These are phyloP conservation scores for Aspergillus homomorphus DNA, from an alignment of 495 filamentous ascomycete genomes.

Conservation along the genomic window DNA sequence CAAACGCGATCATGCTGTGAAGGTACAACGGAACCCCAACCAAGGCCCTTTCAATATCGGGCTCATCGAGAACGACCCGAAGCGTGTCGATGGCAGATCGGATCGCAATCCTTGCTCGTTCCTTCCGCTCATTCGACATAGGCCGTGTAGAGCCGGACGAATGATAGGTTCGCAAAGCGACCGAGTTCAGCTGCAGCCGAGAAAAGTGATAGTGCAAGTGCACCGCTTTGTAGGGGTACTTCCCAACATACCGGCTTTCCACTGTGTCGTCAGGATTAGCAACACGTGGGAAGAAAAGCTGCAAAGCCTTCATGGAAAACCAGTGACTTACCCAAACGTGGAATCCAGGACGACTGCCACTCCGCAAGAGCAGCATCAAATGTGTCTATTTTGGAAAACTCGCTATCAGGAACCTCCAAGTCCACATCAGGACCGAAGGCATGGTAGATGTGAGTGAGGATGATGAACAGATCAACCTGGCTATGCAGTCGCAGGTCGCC, in stretches of 20 bases:
- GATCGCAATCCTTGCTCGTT: constrained; percentile 53
- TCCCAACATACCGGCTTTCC: constrained; percentile 49
- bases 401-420: constrained; percentile 46
- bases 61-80: constrained; percentile 46
- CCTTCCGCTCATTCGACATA: constrained; percentile 51
- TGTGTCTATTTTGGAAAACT: constrained; percentile 42
- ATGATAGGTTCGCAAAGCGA: constrained; percentile 54
- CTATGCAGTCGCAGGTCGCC: constrained; percentile 52
- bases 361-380: constrained; percentile 43
- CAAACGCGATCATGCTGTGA: constrained; percentile 57
- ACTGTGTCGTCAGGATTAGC: constrained; percentile 30
- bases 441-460: constrained; percentile 56
- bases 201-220: constrained; percentile 54
- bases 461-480: constrained; percentile 58
- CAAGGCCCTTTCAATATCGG: constrained; percentile 48
- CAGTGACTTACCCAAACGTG: constrained; percentile 40
- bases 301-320: background rate
- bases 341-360: constrained; percentile 50
- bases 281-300: background rate
- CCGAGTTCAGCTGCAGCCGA: constrained; percentile 56
- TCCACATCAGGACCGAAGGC: constrained; percentile 58
- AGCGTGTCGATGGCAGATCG: constrained; percentile 52
- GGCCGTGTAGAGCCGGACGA: constrained; percentile 44
- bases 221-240: constrained; percentile 52
- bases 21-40: constrained; percentile 54